Evolutionary conservation across 1,284 basidiomycete genomes (phyloP), one percentile per base, ranked within the genome.

Genomic region (Taiwanofungus camphoratus): DNA sequence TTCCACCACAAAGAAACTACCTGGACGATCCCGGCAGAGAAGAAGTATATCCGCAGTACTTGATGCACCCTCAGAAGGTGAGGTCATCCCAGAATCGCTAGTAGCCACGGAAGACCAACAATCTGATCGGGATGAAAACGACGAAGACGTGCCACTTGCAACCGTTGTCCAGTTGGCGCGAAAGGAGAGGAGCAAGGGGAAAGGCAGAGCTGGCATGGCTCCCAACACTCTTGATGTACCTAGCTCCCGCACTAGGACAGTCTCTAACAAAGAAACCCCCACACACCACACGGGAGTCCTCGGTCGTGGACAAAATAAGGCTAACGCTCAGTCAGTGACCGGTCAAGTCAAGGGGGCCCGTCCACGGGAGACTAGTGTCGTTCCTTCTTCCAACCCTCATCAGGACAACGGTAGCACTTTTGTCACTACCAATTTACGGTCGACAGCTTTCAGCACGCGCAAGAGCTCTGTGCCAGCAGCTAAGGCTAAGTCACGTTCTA

Each of bases 131-230:
- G 43, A 39, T 16, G 40, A 38, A 2, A 50, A 51, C 1, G 53
- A 55, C 18, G 51, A 54, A 7, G 57, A 57, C 0, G 44, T 58
- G 8, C 55, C 55, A 11, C 42, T 57, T n/a, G 55, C 55, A 8
- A 36, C 41, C 2, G 37, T 30, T 7, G 39, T 52, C 9, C 42
- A 22, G 12, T 48, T 27, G 19, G 40, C 32, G 27, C 38, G 21
- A 34, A 48, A 41, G 38, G 37, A 34, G 38, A 58, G 52, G 33
- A 52, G 51, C 6, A 52, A 54, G 35, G 42, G 27, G 27, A 55
- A 37, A 34, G 45, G 13, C 8, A 27, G 13, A 13, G 26, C 13
- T 13, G 26, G 7, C 8, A 13, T 27, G 8, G 26, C 7, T 7
- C 26, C 26, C 26, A 27, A 7, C 26, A 13, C 26, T 13, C 13